Conservation (phyloP, 148 eudicot genomes). For the Oxyria digyna region DNA sequence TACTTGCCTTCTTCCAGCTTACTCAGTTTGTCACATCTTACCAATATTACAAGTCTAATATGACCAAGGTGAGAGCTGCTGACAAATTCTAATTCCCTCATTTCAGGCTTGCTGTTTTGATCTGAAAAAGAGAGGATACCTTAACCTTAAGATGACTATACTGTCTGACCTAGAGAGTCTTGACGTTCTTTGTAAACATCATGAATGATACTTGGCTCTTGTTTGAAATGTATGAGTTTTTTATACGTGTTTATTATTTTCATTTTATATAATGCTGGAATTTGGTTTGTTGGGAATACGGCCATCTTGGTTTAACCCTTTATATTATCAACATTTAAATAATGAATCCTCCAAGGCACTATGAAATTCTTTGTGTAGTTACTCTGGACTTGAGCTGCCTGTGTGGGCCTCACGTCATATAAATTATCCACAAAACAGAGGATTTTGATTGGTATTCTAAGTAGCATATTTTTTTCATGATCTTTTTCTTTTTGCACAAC, state of each 20-base stretch:
- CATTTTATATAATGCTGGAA: neutral
- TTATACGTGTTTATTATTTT: neutral
- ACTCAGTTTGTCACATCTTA: conserved; percentile 74
- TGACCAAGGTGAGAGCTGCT: conserved; percentile 40
- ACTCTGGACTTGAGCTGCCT: neutral
- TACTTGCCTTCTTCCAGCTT: conserved; percentile 73
- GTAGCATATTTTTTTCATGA: neutral
- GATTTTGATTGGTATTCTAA: neutral
- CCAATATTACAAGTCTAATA: conserved; percentile 55
- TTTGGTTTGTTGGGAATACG: neutral
- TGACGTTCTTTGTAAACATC: neutral
- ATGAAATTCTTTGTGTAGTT: neutral
- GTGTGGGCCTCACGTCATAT: neutral
- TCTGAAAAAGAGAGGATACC: neutral
- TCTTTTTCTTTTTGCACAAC: neutral
- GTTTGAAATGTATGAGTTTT: neutral
- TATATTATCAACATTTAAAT: neutral
- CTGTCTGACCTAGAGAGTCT: neutral
- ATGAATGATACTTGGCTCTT: neutral
- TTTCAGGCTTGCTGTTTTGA: neutral
- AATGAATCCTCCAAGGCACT: neutral
- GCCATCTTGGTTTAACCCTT: neutral
- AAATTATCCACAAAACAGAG: neutral
- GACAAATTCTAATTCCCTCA: neutral
- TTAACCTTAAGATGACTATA: neutral